Percentiles rank a stretch among this genome's conserved stretches.
Conservation (phyloP, 306 rosid species). For the Purshia tridentata region DNA sequence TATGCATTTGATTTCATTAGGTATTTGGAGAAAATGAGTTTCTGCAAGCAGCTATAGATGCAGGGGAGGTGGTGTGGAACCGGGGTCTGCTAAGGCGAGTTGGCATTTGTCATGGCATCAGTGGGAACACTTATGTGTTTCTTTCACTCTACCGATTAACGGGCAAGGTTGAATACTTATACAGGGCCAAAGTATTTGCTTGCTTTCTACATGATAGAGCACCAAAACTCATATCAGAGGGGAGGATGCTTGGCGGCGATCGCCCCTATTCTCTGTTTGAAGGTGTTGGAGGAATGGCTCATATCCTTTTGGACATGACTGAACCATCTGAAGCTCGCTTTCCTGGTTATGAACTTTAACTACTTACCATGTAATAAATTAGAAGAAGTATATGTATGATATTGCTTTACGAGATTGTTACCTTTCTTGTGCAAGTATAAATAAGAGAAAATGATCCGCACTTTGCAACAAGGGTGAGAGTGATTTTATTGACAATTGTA, state of each 20-base stretch:
- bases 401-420: background rate
- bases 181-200: conserved; percentile 79
- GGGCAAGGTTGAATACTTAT: conserved; percentile 48
- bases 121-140: conserved; percentile 80
- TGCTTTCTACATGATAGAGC: conserved; percentile 72
- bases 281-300: conserved; percentile 82
- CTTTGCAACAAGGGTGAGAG: conserved; percentile 34
- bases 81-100: conserved; percentile 81
- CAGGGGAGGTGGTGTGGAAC: conserved; percentile 75
- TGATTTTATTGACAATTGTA: conserved; percentile 41
- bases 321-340: conserved; percentile 67
- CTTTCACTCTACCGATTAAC: conserved; percentile 75
- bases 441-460: conserved; percentile 7
- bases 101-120: conserved; percentile 81
- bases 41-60: conserved; percentile 66
- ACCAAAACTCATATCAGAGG: conserved; percentile 48
- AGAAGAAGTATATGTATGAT: background rate
- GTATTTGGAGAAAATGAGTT: conserved; percentile 66
- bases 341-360: conserved; percentile 69
- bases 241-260: conserved; percentile 83
- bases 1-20: conserved; percentile 31
- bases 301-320: conserved; percentile 59
- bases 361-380: background rate
- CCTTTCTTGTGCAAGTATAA: background rate
- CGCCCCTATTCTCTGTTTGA: conserved; percentile 68